Percentiles rank a stretch among this genome's conserved stretches.
These are phyloP conservation scores for Daldinia eschscholtzii DNA, from an alignment of 2,329 filamentous ascomycete genomes.

Conservation along the genomic window DNA sequence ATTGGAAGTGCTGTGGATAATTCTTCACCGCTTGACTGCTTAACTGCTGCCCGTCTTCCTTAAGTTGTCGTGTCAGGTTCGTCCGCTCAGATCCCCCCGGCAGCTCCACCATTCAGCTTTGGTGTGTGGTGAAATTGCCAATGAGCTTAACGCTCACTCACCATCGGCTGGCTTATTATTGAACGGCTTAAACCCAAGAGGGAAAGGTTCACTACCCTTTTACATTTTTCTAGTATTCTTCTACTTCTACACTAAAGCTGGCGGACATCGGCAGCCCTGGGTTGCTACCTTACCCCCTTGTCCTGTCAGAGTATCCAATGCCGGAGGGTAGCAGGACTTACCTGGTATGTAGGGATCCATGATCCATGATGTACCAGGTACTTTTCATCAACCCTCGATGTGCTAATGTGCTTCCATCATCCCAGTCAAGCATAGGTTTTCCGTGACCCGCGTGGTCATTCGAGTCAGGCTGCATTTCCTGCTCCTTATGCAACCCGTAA, in stretches of 20 bases:
- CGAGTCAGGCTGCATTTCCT: slow-evolving; percentile 42
- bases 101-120: slow-evolving; percentile 50
- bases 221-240: slow-evolving; percentile 8
- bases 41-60: slow-evolving; percentile 37
- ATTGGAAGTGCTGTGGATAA: slow-evolving; percentile 47
- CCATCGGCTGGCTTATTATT: slow-evolving; percentile 49
- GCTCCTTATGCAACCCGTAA: slow-evolving; percentile 46
- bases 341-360: slow-evolving; percentile 35
- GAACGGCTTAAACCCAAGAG: slow-evolving; percentile 43
- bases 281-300: slow-evolving; percentile 27
- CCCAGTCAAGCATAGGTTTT: slow-evolving; percentile 32
- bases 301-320: slow-evolving; percentile 47
- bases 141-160: slow-evolving; percentile 44
- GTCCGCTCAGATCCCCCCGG: slow-evolving; percentile 49
- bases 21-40: slow-evolving; percentile 51
- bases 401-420: slow-evolving; percentile 38
- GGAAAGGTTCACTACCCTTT: slow-evolving; percentile 46
- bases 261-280: slow-evolving; percentile 41
- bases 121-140: slow-evolving; percentile 45
- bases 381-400: slow-evolving; percentile 35
- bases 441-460: slow-evolving; percentile 47
- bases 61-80: slow-evolving; percentile 45
- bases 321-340: slow-evolving; percentile 40
- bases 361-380: slow-evolving; percentile 35
- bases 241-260: slow-evolving; percentile 21